Evolutionary conservation across 257 asterid species (phyloP).

Genomic region (Solanum pimpinellifolium): DNA sequence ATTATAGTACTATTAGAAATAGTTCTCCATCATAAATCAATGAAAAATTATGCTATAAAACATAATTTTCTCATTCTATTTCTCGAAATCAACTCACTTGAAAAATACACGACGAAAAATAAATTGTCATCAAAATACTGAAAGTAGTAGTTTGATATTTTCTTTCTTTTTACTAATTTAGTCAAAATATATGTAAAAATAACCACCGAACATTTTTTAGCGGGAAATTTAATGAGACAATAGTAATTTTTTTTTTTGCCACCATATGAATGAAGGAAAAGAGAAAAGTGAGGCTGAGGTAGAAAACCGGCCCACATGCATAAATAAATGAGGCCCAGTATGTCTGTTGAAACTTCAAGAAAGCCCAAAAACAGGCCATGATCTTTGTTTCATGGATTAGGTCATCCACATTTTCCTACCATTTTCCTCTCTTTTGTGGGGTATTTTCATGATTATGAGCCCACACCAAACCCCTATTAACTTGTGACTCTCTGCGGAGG

Average conservation of each 20-base stretch:
- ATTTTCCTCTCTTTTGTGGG: constrained; percentile 12
- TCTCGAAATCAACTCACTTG: background rate
- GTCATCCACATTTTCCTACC: constrained; percentile 8
- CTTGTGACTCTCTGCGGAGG: background rate
- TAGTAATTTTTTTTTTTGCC: background rate
- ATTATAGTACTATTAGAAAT: background rate
- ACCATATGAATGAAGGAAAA: background rate
- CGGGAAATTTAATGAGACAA: background rate
- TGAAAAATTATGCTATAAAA: background rate
- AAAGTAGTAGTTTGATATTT: background rate
- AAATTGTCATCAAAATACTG: no score
- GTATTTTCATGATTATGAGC: background rate
- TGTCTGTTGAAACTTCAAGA: background rate
- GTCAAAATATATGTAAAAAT: no score
- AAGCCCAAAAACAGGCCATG: constrained; percentile 39
- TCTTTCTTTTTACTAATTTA: no score
- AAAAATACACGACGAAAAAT: background rate
- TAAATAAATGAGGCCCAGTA: constrained; percentile 20
- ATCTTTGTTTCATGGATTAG: constrained; percentile 16
- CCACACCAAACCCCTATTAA: background rate
- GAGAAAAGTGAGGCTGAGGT: constrained; percentile 11
- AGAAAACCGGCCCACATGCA: constrained; percentile 17
- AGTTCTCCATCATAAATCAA: background rate
- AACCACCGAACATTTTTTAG: no score
- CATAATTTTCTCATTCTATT: no score